Conservation (phyloP, 169 alveolate genomes). For the Eimeria zaria region DNA sequence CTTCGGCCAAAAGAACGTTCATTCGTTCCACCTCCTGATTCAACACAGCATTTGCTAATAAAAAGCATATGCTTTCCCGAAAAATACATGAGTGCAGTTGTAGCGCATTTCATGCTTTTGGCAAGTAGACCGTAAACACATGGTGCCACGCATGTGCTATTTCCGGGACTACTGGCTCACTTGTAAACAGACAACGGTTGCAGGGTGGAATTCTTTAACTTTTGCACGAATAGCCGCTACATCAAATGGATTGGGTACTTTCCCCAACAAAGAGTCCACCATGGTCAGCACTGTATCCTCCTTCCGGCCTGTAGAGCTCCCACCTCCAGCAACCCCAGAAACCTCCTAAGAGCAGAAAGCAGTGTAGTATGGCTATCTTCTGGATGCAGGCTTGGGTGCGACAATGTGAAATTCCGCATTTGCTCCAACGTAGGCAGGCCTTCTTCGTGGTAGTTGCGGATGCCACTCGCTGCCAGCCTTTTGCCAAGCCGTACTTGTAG, state of each 20-base stretch:
- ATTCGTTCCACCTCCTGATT: conserved; percentile 96
- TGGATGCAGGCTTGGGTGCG: not conserved
- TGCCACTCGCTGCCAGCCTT: conserved; percentile 15
- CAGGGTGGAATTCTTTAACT: conserved; percentile 91
- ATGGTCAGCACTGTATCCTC: conserved; percentile 92
- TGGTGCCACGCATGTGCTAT: not conserved
- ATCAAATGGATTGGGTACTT: conserved; percentile 92
- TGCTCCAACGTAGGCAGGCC: not conserved
- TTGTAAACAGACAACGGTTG: conserved; percentile 94
- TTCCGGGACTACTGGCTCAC: conserved; percentile 16
- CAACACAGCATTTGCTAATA: not conserved
- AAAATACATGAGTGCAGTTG: too few species aligned
- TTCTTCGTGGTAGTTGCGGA: not conserved
- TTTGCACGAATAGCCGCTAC: conserved; percentile 84
- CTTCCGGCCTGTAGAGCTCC: conserved; percentile 88
- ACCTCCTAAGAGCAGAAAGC: conserved; percentile 62
- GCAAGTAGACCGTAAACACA: not conserved
- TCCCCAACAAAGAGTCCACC: conserved; percentile 91
- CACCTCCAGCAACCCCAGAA: conserved; percentile 88
- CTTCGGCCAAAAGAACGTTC: conserved; percentile 94
- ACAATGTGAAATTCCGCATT: not conserved
- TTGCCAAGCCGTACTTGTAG: conserved; percentile 92
- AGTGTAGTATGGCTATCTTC: not conserved
- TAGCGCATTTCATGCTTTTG: not conserved
- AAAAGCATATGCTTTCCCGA: too few species aligned